These are phyloP conservation scores for Verbascum thapsus DNA, from an alignment of 257 asterid genomes.

Conservation along the genomic window DNA sequence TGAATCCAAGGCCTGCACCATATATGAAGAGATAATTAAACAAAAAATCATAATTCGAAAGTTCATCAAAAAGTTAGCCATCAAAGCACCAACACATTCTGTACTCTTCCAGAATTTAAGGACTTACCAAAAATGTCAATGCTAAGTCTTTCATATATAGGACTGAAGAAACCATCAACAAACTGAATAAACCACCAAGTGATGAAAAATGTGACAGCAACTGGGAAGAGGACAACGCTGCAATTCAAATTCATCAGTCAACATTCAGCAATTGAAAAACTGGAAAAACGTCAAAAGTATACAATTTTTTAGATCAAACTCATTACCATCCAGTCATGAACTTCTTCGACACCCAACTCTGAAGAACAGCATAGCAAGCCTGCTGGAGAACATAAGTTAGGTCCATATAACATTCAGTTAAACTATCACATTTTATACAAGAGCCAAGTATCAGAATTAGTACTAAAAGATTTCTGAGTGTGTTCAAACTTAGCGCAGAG, in stretches of 20 bases:
- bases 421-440: slow-evolving; percentile 3
- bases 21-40: slow-evolving; percentile 28
- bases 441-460: no score
- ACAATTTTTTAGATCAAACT: slow-evolving; percentile 21
- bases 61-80: not conserved
- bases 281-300: not conserved
- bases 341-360: slow-evolving; percentile 98
- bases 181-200: slow-evolving; percentile 99
- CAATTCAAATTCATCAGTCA: slow-evolving; percentile 32
- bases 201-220: slow-evolving; percentile 90
- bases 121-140: slow-evolving; percentile 84
- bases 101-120: no score
- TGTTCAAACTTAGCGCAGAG: not conserved
- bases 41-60: slow-evolving; percentile 20
- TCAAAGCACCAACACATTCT: slow-evolving; percentile 13
- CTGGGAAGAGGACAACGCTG: slow-evolving; percentile 95
- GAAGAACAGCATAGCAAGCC: slow-evolving; percentile 99
- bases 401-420: slow-evolving; percentile 15
- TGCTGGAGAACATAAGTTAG: slow-evolving; percentile 43
- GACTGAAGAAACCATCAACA: slow-evolving; percentile 98
- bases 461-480: not conserved
- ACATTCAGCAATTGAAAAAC: slow-evolving; percentile 13
- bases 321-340: slow-evolving; percentile 98
- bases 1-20: slow-evolving; percentile 90
- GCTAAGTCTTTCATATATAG: slow-evolving; percentile 90